Percentiles rank a stretch among this genome's conserved stretches.
These are phyloP conservation scores for Puccinia novopanici DNA, from an alignment of 1,284 basidiomycete species.

Conservation along the genomic window DNA sequence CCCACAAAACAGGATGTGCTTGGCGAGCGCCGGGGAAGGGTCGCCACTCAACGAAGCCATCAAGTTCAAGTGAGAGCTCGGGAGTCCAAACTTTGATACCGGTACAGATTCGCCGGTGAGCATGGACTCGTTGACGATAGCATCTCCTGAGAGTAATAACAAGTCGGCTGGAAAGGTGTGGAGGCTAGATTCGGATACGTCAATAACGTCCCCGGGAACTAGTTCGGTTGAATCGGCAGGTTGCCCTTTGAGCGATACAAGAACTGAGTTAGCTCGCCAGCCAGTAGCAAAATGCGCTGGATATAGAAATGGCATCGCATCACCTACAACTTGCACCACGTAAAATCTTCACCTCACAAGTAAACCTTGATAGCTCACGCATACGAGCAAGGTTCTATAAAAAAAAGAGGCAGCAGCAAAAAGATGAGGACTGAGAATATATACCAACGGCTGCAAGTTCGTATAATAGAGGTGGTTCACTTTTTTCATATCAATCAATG, in stretches of 20 bases:
- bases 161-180: conserved; percentile 85
- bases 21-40: conserved; percentile 71
- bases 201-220: conserved; percentile 90
- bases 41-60: conserved; percentile 60
- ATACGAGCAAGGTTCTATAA: conserved; percentile 82
- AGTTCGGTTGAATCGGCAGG: conserved; percentile 73
- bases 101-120: conserved; percentile 94
- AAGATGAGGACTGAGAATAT: no score
- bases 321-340: conserved; percentile 73
- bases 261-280: neutral
- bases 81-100: conserved; percentile 77
- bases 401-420: conserved; percentile 45
- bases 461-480: conserved; percentile 60
- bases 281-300: neutral
- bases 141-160: conserved; percentile 88
- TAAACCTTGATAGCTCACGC: conserved; percentile 93
- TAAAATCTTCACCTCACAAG: conserved; percentile 75
- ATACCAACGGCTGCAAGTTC: neutral
- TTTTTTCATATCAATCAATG: conserved; percentile 88
- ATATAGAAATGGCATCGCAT: conserved; percentile 42
- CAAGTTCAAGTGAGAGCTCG: conserved; percentile 51
- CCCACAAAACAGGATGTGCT: conserved; percentile 86
- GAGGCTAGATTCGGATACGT: conserved; percentile 76
- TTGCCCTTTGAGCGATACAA: conserved; percentile 56
- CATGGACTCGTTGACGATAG: conserved; percentile 98